Percentiles rank a stretch among this genome's conserved stretches.
Conservation (phyloP, 2,329 filamentous ascomycete species). For the Fusarium sarcochroum region DNA sequence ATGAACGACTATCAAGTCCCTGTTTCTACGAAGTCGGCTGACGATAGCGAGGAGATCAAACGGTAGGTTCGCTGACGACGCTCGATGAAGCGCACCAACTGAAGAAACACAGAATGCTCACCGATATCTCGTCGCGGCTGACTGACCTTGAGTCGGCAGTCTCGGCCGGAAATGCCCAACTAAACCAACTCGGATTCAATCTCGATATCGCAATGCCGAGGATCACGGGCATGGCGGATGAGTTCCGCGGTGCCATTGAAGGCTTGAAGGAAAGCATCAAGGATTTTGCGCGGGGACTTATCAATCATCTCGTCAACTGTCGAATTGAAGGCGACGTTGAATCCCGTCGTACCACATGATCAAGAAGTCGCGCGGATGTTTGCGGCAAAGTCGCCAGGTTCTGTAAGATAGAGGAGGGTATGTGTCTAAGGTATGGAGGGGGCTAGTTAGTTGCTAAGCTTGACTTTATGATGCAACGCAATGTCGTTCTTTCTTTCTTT, state of each 20-base stretch:
- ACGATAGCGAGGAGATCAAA: neutral
- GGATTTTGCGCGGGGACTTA: neutral
- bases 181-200: neutral
- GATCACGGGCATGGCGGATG: neutral
- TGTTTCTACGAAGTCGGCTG: neutral
- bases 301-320: neutral
- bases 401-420: neutral
- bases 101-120: neutral
- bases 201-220: neutral
- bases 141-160: neutral
- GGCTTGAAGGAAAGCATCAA: neutral
- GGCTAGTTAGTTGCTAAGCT: neutral
- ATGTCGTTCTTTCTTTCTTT: too few species aligned
- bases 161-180: neutral
- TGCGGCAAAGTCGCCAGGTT: neutral
- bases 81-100: neutral
- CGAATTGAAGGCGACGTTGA: neutral
- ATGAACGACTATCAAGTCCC: neutral
- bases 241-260: neutral
- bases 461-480: too few species aligned
- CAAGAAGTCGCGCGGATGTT: neutral
- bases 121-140: neutral
- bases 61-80: neutral
- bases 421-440: neutral
- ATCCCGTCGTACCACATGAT: neutral